These are phyloP conservation scores for Phaffia tasmanica DNA, from an alignment of 768 basidiomycete genomes.

Conservation along the genomic window DNA sequence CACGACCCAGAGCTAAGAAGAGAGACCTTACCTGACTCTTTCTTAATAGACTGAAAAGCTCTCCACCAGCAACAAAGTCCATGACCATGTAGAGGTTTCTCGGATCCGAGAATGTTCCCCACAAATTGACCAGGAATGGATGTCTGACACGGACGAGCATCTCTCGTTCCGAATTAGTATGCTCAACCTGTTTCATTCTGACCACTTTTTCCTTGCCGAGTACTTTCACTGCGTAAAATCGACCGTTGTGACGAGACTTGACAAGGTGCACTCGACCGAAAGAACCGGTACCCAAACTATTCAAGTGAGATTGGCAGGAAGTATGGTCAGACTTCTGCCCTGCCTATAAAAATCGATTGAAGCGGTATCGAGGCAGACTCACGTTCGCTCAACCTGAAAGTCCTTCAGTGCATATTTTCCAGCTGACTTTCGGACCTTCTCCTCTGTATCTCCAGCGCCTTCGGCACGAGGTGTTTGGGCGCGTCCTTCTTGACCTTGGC, in stretches of 20 bases:
- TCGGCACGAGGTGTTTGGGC: neutral
- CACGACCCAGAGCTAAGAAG: neutral
- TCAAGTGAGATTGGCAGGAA: neutral
- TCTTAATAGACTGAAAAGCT: slow-evolving; percentile 68
- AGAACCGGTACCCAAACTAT: slow-evolving; percentile 25
- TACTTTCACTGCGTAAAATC: slow-evolving; percentile 93
- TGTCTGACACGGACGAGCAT: slow-evolving; percentile 40
- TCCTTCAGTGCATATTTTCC: slow-evolving; percentile 27
- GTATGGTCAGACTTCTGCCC: neutral
- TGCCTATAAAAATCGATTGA: neutral
- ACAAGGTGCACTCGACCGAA: slow-evolving; percentile 27
- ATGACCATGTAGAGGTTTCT: slow-evolving; percentile 41
- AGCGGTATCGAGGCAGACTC: neutral
- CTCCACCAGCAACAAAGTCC: slow-evolving; percentile 41
- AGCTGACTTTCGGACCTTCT: slow-evolving; percentile 24
- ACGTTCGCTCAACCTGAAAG: slow-evolving; percentile 26
- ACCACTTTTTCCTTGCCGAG: slow-evolving; percentile 86
- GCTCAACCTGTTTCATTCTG: slow-evolving; percentile 43
- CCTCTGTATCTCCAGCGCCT: slow-evolving; percentile 1
- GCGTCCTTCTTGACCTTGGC: slow-evolving; percentile 4
- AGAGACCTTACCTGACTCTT: slow-evolving; percentile 64
- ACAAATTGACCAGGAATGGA: slow-evolving; percentile 77
- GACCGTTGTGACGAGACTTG: slow-evolving; percentile 75
- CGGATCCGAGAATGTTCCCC: slow-evolving; percentile 54
- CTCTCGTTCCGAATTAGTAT: slow-evolving; percentile 40